Evolutionary conservation across 2,329 filamentous ascomycete species (phyloP), one percentile per base, ranked within the genome.

Genomic region (Penicillium hordei): DNA sequence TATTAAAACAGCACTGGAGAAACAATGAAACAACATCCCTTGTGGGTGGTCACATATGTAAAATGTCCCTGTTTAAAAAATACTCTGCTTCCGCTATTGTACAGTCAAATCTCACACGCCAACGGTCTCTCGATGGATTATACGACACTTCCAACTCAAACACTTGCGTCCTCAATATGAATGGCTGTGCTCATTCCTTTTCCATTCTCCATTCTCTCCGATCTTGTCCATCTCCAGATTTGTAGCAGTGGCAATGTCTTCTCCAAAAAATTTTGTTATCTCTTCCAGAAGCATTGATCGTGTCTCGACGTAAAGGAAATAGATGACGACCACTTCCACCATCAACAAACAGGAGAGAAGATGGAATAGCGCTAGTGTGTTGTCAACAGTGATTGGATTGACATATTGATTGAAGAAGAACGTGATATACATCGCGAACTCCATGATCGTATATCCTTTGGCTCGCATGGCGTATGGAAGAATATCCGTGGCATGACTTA

Each of bases 391-490:
- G 48, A 75, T 66, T 2, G 69, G 67, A 44, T 73, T 72, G 49
- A 72, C 64, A n/a, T 69, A 72, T 27, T 71, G 67, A 58, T 75
- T 76, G 67, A 75, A 73, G 63, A 73, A 74, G 9, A 72, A 46
- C 51, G 59, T 53, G 42, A 68, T 58, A 48, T 74, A 69, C 55
- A 74, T 68, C 46, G 68, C 71, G 39, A 72, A 62, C 63, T 70
- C 71, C 68, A 73, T 71, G 54, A 75, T 65, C 0, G 70, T 72
- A 52, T 81, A 70, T 42, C 79, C 80, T 70, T 80, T 80, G 57
- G 78, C 77, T 49, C 80, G 78, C 55, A 81, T 76, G 58, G 75
- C 76, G 71, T 78, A 82, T 4, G 79, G 79, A 57, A 81, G 67
- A 59, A 82, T 81, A 61, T 82, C 79, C 52, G 76, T 75, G 3